Conservation (phyloP, 1,284 basidiomycete species). For the Trametes polyzona region DNA sequence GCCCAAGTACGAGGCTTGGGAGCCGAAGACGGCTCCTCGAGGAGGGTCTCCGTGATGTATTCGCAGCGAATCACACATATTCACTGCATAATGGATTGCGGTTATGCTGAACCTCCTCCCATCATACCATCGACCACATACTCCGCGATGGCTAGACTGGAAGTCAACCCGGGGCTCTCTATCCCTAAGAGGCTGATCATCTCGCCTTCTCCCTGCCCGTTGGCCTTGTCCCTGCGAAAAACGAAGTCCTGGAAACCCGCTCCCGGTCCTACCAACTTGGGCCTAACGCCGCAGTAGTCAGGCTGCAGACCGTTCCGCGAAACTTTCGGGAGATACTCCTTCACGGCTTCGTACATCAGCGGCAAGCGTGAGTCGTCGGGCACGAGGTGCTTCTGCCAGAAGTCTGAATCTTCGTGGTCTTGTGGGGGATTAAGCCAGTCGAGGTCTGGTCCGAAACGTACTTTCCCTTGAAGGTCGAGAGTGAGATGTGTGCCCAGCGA, state of each 20-base stretch:
- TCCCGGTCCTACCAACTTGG: constrained; percentile 81
- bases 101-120: constrained; percentile 22
- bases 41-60: constrained; percentile 23
- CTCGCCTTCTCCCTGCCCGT: constrained; percentile 37
- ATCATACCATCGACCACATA: constrained; percentile 66
- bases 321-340: constrained; percentile 78
- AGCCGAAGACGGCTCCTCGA: constrained; percentile 70
- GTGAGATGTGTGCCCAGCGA: constrained; percentile 92
- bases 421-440: constrained; percentile 77
- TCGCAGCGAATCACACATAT: not conserved
- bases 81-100: not conserved
- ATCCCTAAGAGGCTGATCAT: constrained; percentile 82
- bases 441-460: constrained; percentile 94
- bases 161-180: constrained; percentile 79
- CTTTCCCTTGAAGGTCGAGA: constrained; percentile 84
- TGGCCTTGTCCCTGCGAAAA: constrained; percentile 58
- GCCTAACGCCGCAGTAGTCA: constrained; percentile 92
- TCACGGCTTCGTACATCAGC: constrained; percentile 72
- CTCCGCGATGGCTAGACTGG: constrained; percentile 77
- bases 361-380: constrained; percentile 67
- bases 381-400: constrained; percentile 75
- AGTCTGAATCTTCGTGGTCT: constrained; percentile 56
- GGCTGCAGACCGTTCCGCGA: constrained; percentile 68
- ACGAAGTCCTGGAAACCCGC: constrained; percentile 88
- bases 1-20: constrained; percentile 85